A percentile compares a stretch with the other conserved stretches of the same genome.
Evolutionary conservation across 176 grass and related monocot species (phyloP).

Genomic region (Oryza rufipogon): DNA sequence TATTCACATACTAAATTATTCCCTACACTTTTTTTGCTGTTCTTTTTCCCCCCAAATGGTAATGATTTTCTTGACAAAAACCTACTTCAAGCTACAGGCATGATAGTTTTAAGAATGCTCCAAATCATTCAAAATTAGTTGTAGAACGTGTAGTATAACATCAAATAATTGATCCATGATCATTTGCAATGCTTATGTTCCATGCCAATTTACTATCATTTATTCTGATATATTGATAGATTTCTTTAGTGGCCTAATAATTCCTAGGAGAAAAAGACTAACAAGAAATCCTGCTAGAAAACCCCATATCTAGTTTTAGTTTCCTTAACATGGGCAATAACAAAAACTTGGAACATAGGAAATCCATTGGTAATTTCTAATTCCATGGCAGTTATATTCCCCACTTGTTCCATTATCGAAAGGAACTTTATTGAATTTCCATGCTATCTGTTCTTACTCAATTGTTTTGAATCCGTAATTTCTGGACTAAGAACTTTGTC

Average conservation of each 20-base stretch:
- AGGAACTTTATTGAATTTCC: not conserved
- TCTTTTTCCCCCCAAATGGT: not conserved
- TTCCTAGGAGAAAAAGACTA: not conserved
- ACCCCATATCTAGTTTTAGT: not conserved
- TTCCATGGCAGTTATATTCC: not conserved
- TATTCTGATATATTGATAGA: not conserved
- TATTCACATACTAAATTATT: not conserved
- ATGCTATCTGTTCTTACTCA: too few relatives aligned
- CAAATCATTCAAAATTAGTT: not conserved
- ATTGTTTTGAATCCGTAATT: not conserved
- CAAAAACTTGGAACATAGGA: not conserved
- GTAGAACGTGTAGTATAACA: constrained; percentile 6
- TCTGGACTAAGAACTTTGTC: not conserved
- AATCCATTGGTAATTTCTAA: not conserved
- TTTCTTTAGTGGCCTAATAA: not conserved
- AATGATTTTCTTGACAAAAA: constrained; percentile 29
- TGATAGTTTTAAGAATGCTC: not conserved
- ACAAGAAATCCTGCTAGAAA: not conserved
- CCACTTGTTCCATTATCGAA: not conserved
- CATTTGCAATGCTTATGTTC: not conserved
- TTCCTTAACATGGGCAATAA: not conserved
- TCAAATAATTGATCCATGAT: constrained; percentile 4
- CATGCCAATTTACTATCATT: not conserved
- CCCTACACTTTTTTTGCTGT: not conserved
- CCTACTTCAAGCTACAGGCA: not conserved